These are phyloP conservation scores for Coemansia sp. DNA, from an alignment of 192 early-diverging fungal species.

Conservation along the genomic window DNA sequence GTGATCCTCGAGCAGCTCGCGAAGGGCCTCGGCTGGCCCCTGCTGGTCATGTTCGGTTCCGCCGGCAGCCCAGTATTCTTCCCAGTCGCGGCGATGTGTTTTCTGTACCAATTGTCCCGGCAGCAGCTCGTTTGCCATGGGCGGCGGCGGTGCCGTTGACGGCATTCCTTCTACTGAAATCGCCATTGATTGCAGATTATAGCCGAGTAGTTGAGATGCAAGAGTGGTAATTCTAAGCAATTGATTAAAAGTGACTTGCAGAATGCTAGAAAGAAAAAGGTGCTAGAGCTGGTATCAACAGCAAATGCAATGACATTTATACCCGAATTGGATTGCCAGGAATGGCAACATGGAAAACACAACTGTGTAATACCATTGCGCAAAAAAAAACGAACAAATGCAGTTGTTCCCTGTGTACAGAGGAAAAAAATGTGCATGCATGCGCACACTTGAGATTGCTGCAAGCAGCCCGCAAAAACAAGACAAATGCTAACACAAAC, in stretches of 20 bases:
- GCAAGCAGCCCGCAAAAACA: slow-evolving; percentile 5
- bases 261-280: background rate
- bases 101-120: slow-evolving; percentile 3
- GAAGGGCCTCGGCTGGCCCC: slow-evolving; percentile 35
- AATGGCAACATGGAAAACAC: background rate
- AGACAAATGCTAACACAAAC: slow-evolving; percentile 2
- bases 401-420: slow-evolving; percentile 2
- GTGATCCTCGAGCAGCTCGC: slow-evolving; percentile 40
- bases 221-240: background rate
- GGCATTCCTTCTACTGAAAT: slow-evolving; percentile 30
- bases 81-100: slow-evolving; percentile 16
- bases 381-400: slow-evolving; percentile 1
- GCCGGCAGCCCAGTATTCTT: slow-evolving; percentile 27
- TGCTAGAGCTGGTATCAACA: too few relatives aligned
- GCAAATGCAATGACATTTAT: background rate
- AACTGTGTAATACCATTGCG: slow-evolving; percentile 10
- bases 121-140: background rate
- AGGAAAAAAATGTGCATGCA: slow-evolving; percentile 15
- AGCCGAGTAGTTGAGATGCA: too few relatives aligned
- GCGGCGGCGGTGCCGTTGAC: background rate
- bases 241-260: background rate
- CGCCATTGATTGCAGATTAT: slow-evolving; percentile 20
- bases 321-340: background rate
- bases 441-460: slow-evolving; percentile 11
- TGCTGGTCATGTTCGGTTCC: slow-evolving; percentile 15